Evolutionary conservation across 2,329 filamentous ascomycete species (phyloP).

Genomic region (Mycosphaerella sp.): DNA sequence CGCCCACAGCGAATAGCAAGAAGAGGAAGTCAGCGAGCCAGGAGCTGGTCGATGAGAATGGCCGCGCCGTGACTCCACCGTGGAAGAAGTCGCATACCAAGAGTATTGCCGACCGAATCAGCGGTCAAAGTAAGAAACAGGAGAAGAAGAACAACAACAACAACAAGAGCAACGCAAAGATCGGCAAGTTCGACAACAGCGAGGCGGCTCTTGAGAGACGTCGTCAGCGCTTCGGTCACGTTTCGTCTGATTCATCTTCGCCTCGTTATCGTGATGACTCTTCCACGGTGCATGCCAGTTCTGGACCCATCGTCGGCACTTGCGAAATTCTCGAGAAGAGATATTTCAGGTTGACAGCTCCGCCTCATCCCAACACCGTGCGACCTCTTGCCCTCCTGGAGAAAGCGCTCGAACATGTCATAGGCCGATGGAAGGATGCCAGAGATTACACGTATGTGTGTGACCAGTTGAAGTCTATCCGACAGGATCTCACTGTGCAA

Average conservation of each 20-base stretch:
- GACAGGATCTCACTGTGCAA: slow-evolving; percentile 96
- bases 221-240: slow-evolving; percentile 66
- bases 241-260: slow-evolving; percentile 49
- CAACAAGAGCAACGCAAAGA: slow-evolving; percentile 34
- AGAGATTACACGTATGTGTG: slow-evolving; percentile 96
- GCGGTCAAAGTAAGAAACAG: slow-evolving; percentile 51
- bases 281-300: slow-evolving; percentile 40
- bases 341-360: slow-evolving; percentile 87
- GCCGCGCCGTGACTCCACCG: slow-evolving; percentile 50
- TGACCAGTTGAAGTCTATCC: slow-evolving; percentile 98
- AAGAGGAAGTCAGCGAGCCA: slow-evolving; percentile 76
- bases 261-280: slow-evolving; percentile 40
- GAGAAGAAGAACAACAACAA: slow-evolving; percentile 39
- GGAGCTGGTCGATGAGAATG: slow-evolving; percentile 49
- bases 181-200: slow-evolving; percentile 43
- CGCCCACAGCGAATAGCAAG: slow-evolving; percentile 43
- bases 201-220: slow-evolving; percentile 81
- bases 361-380: slow-evolving; percentile 81
- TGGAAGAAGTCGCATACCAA: slow-evolving; percentile 64
- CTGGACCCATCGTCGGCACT: slow-evolving; percentile 74
- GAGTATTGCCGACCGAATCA: slow-evolving; percentile 68
- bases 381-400: slow-evolving; percentile 74
- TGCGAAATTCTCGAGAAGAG: slow-evolving; percentile 82
- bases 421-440: slow-evolving; percentile 90
- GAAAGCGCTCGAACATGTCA: slow-evolving; percentile 78